Percentiles rank a stretch among this genome's conserved stretches.
phyloP scores from a whole-genome alignment of 78 protist genomes.

The Planoprotostelium fungivorum region DNA sequence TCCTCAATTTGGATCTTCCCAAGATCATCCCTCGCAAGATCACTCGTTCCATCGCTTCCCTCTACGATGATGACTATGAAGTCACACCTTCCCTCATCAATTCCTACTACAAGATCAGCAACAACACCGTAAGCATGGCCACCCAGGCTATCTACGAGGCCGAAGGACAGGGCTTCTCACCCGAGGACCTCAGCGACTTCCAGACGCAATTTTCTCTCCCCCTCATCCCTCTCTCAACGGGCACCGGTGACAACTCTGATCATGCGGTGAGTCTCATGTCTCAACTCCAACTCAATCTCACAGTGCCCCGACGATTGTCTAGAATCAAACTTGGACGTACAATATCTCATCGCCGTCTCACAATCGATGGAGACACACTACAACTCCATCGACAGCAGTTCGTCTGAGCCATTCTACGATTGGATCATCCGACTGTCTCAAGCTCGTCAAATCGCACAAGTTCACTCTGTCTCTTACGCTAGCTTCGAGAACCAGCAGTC shows the following conservation, averaged over 20 bases:
- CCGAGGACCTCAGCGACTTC: neutral
- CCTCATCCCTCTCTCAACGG: neutral
- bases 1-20: neutral
- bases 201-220: neutral
- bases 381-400: neutral
- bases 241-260: neutral
- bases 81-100: neutral
- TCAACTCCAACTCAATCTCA: neutral
- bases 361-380: neutral
- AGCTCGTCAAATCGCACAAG: neutral
- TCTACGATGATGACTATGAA: neutral
- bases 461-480: neutral
- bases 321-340: slow-evolving; percentile 51
- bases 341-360: slow-evolving; percentile 31
- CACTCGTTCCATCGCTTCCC: neutral
- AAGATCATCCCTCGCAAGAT: neutral
- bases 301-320: slow-evolving; percentile 12
- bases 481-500: too few species aligned
- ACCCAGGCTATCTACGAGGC: neutral
- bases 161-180: neutral
- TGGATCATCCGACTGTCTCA: neutral
- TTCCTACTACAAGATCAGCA: neutral
- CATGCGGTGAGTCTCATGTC: neutral
- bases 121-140: neutral
- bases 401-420: neutral